Base-by-base conservation (phyloP, 768 basidiomycete species). In the Coprinopsis marcescibilis region DNA sequence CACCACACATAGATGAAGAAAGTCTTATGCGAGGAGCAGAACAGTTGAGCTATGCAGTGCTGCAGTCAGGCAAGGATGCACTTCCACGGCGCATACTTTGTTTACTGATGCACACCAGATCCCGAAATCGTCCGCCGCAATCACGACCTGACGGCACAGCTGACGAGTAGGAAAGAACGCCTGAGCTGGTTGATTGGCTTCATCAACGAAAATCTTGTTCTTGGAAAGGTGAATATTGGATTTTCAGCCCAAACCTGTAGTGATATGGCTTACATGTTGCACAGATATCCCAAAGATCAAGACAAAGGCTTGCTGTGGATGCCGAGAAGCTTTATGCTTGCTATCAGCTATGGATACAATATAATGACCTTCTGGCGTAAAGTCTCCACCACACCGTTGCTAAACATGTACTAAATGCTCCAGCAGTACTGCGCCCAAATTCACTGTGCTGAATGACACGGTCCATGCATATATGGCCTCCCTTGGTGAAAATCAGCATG, bases 301-400 rank as follows among this genome's bases (percentile, higher is more conserved):
- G 91, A 15, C 82, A 92, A 55, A 71, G 73, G 21, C 68, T 97
- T 14, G 83, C 81, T 29, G 77, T 74, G 15, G 87, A 96, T 57
- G 90, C 89, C 1, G 94, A 96, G 64, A 90, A 89, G 56, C 70
- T 95, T 14, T 83, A 83, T 51, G 86, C 89, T 1, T 82, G 78
- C 3, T 79, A 83, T 50, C 83, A 87, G 32, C 68, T 96, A 19
- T 96, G 94, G 94, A 49, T 77, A n/a, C 68, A 68, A 53, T 76
- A 89, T 57, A 87, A 87, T 52, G 79, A 83, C 33, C 67, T 78
- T 23, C 68, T 89, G 23, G 69, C 72, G 85, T 85, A 57, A 44
- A 80, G 64, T 3, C 13, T 19, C 30, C 23, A 19, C 33, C 46
- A n/a, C n/a, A 21, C 15, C 21, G 14, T 45, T 26, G 3, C 13